Evolutionary conservation across 371 early-diverging fungal genomes (phyloP), one percentile per base, ranked within the genome.

Genomic region (Actinomucor elegans): DNA sequence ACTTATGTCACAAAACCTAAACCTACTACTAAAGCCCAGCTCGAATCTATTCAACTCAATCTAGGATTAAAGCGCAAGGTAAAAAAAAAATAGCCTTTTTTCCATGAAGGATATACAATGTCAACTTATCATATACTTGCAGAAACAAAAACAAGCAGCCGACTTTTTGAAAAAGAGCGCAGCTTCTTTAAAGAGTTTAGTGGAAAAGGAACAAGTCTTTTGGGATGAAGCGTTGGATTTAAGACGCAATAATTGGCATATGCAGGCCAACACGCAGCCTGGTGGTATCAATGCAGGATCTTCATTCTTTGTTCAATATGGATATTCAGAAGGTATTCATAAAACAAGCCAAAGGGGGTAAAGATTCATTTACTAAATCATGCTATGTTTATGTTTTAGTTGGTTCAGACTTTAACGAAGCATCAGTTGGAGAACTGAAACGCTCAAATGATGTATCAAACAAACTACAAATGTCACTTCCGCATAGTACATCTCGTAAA

Each of bases 211-310:
- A 48, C 67, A 81, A 17, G 71, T 73, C 26, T 89, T 89, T 55
- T 89, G 89, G 89, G 78, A 73, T 15, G 80, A 83, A 12, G 87
- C 88, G 6, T 71, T 86, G 44, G 77, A 75, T 49, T 54, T 89
- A 29, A 66, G 87, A 34, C 69, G 79, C 32, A 81, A 85, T 46
- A 79, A 82, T 55, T 89, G 89, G 89, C 60, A 80, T 33, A 80
- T 89, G 52, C 81, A 80, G 51, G 76, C 85, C 9, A 73, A 66
- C 11, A 67, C 51, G 17, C 26, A 65, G 5, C 18, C 45, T 7
- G 38, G 44, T 23, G 32, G 48, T 8, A 51, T 54, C 23, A 47
- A 36, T 26, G 24, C 57, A 24, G 66, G 57, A n/a, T 48, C 64
- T 5, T 50, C 66, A 23, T 61, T 67, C 12, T 69, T 64, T 53